These are phyloP conservation scores for Mycena polygramma DNA, from an alignment of 768 basidiomycete species.

Conservation along the genomic window DNA sequence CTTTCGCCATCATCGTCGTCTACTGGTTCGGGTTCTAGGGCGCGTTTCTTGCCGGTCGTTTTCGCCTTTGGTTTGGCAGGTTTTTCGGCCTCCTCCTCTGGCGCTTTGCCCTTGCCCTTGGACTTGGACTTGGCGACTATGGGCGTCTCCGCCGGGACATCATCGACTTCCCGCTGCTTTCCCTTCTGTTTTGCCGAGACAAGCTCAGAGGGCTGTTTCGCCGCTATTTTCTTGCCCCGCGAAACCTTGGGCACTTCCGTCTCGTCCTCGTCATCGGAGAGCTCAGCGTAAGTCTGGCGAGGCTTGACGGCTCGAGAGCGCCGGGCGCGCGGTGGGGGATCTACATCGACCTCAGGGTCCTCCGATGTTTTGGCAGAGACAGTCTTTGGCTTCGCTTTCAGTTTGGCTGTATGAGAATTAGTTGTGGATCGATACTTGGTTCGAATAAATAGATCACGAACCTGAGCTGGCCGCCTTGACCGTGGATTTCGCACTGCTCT, in stretches of 20 bases:
- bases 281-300: conserved; percentile 26
- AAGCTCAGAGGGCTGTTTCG: not conserved
- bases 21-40: not conserved
- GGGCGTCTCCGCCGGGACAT: not conserved
- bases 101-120: conserved; percentile 8
- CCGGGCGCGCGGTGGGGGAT: conserved; percentile 9
- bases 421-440: too few species aligned
- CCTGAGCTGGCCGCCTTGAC: not conserved
- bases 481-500: conserved; percentile 1
- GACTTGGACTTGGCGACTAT: not conserved
- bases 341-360: not conserved
- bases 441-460: not conserved
- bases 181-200: conserved; percentile 9
- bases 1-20: not conserved
- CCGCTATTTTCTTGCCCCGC: not conserved
- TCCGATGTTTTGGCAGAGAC: not conserved
- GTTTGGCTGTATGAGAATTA: not conserved
- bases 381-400: conserved; percentile 17
- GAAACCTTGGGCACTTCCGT: conserved; percentile 5
- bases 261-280: conserved; percentile 30
- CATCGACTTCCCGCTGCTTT: conserved; percentile 16
- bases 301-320: conserved; percentile 26
- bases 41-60: not conserved
- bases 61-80: conserved; percentile 25
- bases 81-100: conserved; percentile 3